Conservation (phyloP, 1,284 basidiomycete species). For the Agroathelia rolfsii region DNA sequence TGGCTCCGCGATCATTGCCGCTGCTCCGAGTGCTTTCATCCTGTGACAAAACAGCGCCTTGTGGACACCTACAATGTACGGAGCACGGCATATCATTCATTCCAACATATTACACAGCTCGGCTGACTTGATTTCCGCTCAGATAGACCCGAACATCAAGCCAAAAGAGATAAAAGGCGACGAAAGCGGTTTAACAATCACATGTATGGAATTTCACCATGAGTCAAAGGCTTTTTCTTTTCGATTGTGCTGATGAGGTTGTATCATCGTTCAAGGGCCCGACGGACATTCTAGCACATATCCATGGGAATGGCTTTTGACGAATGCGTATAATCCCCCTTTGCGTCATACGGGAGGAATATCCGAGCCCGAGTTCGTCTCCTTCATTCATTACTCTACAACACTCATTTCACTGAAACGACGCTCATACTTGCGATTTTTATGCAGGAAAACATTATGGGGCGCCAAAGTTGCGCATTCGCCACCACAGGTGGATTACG, state of each 20-base stretch:
- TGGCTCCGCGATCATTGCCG: constrained; percentile 85
- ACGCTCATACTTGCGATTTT: not conserved
- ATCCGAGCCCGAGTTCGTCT: constrained; percentile 31
- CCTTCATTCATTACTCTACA: constrained; percentile 3
- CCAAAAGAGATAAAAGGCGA: constrained; percentile 54
- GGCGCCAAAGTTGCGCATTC: constrained; percentile 65
- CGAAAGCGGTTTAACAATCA: constrained; percentile 51
- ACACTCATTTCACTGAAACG: too few relatives aligned
- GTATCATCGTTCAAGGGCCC: too few relatives aligned
- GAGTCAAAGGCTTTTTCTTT: constrained; percentile 6
- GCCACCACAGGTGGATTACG: constrained; percentile 71
- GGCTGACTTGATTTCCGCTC: constrained; percentile 7
- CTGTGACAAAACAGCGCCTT: constrained; percentile 83
- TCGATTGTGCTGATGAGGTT: too few relatives aligned
- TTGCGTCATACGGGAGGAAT: constrained; percentile 19
- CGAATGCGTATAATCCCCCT: constrained; percentile 69
- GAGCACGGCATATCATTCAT: constrained; percentile 5
- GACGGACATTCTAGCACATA: too few relatives aligned
- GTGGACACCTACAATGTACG: constrained; percentile 76
- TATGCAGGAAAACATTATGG: constrained; percentile 68
- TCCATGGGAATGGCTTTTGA: constrained; percentile 78
- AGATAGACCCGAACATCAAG: constrained; percentile 72
- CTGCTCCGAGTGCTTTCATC: constrained; percentile 82
- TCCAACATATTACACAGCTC: too few relatives aligned
- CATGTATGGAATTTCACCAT: constrained; percentile 69